These are phyloP conservation scores for Psophocarpus tetragonolobus DNA, from an alignment of 306 rosid genomes.

Conservation along the genomic window DNA sequence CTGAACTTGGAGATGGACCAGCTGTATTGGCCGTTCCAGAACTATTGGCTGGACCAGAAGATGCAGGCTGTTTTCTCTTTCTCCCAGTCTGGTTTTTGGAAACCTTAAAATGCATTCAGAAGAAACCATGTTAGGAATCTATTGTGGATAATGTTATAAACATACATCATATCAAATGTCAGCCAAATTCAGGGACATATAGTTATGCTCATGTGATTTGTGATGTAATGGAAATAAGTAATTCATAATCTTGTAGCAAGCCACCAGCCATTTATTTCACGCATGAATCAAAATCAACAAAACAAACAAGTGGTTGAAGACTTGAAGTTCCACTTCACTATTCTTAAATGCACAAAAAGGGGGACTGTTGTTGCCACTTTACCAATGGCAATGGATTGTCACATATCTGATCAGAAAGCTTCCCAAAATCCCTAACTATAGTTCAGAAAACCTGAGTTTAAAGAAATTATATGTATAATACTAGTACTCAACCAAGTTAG, in stretches of 20 bases:
- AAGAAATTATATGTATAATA: background rate
- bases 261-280: background rate
- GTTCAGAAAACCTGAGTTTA: background rate
- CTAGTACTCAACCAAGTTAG: background rate
- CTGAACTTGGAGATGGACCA: conserved; percentile 99
- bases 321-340: background rate
- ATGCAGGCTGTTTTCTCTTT: conserved; percentile 98
- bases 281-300: background rate
- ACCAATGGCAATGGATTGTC: background rate
- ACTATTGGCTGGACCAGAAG: conserved; percentile 99
- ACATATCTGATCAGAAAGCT: background rate
- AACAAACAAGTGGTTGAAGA: background rate
- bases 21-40: conserved; percentile 96
- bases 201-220: background rate
- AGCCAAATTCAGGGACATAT: background rate
- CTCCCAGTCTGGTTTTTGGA: conserved; percentile 94
- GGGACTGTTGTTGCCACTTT: background rate
- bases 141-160: background rate
- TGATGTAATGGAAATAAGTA: background rate
- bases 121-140: conserved; percentile 49
- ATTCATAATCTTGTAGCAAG: background rate
- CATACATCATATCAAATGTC: background rate
- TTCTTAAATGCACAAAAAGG: background rate
- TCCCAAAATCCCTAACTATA: background rate
- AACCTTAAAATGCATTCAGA: conserved; percentile 61